Conservation (phyloP, 2,329 filamentous ascomycete species). For the Aspergillus sp. region DNA sequence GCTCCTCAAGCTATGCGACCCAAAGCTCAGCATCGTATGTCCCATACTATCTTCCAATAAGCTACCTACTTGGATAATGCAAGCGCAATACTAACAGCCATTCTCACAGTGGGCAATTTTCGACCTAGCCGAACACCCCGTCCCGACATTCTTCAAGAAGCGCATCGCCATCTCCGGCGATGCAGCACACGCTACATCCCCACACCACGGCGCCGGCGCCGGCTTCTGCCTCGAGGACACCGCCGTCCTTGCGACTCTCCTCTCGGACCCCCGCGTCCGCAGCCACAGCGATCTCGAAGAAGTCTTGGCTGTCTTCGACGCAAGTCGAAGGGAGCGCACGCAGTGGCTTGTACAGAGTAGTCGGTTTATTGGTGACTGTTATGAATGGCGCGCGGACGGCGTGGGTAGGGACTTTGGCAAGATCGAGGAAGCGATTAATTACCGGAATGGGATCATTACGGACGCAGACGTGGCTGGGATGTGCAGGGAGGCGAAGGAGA, state of each 20-base stretch:
- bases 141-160: constrained; percentile 37
- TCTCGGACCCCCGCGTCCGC: constrained; percentile 25
- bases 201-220: constrained; percentile 43
- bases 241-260: constrained; percentile 27
- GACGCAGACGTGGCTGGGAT: constrained; percentile 26
- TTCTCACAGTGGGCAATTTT: constrained; percentile 43
- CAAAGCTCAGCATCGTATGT: constrained; percentile 27
- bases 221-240: constrained; percentile 36
- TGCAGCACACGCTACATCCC: constrained; percentile 43
- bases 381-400: constrained; percentile 31
- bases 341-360: constrained; percentile 39
- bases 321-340: constrained; percentile 25
- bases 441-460: constrained; percentile 19
- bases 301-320: constrained; percentile 30
- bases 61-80: no score
- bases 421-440: constrained; percentile 21
- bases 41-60: neutral
- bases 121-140: constrained; percentile 38
- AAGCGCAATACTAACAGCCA: neutral
- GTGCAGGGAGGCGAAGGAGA: constrained; percentile 25
- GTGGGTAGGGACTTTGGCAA: constrained; percentile 18
- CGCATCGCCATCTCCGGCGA: constrained; percentile 39
- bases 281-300: constrained; percentile 25
- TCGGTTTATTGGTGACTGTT: constrained; percentile 32
- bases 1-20: constrained; percentile 29